A percentile compares a stretch with the other conserved stretches of the same genome.
phyloP scores from a whole-genome alignment of 1,139 yeast species.

The Blastobotrys proliferans region DNA sequence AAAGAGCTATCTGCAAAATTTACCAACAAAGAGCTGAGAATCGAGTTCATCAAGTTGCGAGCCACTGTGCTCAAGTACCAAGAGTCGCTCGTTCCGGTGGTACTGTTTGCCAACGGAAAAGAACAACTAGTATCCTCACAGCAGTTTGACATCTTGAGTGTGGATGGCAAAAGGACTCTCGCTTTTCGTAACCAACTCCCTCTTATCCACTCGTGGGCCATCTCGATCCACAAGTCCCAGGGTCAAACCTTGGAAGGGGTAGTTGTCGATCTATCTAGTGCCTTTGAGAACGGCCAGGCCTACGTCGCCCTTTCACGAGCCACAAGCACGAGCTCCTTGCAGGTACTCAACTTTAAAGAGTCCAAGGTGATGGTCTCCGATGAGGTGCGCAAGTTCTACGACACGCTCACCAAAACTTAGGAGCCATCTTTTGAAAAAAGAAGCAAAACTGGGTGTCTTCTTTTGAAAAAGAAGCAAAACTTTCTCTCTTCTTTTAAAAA shows the following conservation, averaged over 20 bases:
- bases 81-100: not conserved
- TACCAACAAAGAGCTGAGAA: not conserved
- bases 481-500: too few species aligned
- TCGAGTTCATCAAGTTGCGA: not conserved
- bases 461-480: too few species aligned
- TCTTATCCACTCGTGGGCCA: slow-evolving; percentile 76
- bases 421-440: too few species aligned
- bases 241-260: slow-evolving; percentile 83
- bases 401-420: too few species aligned
- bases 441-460: not conserved
- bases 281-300: slow-evolving; percentile 83
- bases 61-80: not conserved
- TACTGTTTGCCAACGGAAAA: not conserved
- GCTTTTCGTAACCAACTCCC: slow-evolving; percentile 52
- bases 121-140: not conserved
- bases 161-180: not conserved
- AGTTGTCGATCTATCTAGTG: slow-evolving; percentile 64
- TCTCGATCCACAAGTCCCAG: slow-evolving; percentile 87
- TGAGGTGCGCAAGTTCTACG: slow-evolving; percentile 65
- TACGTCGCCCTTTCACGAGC: slow-evolving; percentile 93
- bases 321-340: slow-evolving; percentile 64
- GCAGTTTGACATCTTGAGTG: not conserved
- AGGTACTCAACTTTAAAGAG: slow-evolving; percentile 67
- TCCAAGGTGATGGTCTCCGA: slow-evolving; percentile 59
- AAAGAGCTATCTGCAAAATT: not conserved